Evolutionary conservation across 257 asterid species (phyloP).

Genomic region (Nicotiana paniculata): DNA sequence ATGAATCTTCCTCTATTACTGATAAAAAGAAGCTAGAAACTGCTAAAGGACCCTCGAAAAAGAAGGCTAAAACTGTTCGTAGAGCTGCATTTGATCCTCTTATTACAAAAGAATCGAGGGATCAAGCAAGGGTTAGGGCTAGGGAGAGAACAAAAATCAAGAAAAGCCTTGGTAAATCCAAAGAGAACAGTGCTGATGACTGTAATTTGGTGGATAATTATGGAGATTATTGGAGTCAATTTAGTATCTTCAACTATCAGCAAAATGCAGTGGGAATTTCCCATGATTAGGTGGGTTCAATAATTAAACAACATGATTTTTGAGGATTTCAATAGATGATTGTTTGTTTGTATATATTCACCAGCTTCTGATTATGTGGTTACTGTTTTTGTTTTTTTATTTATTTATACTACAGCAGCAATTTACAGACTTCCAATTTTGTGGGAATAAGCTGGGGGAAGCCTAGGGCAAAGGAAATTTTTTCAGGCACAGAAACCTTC

Average conservation of each 20-base stretch:
- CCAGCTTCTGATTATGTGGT: neutral
- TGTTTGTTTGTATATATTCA: neutral
- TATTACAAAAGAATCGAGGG: slow-evolving; percentile 48
- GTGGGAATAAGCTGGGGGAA: neutral
- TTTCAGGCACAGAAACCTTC: neutral
- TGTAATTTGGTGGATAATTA: neutral
- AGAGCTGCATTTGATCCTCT: slow-evolving; percentile 12
- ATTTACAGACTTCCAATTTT: neutral
- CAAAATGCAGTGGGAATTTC: slow-evolving; percentile 11
- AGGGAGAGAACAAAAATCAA: slow-evolving; percentile 61
- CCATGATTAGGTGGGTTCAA: slow-evolving; percentile 10
- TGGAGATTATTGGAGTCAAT: slow-evolving; percentile 22
- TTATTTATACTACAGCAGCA: neutral
- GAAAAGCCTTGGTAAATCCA: slow-evolving; percentile 18
- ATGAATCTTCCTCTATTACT: slow-evolving; percentile 13
- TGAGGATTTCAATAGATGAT: neutral
- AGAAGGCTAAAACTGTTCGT: slow-evolving; percentile 15
- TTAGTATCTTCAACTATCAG: slow-evolving; percentile 13
- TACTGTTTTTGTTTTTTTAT: neutral
- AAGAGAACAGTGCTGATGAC: neutral
- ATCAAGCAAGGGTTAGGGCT: slow-evolving; percentile 64
- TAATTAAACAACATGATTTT: neutral
- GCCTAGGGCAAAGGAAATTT: neutral
- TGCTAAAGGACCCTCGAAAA: neutral
- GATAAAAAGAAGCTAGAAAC: neutral